Evolutionary conservation across 2,329 filamentous ascomycete species (phyloP).

Genomic region (Fusarium napiforme): DNA sequence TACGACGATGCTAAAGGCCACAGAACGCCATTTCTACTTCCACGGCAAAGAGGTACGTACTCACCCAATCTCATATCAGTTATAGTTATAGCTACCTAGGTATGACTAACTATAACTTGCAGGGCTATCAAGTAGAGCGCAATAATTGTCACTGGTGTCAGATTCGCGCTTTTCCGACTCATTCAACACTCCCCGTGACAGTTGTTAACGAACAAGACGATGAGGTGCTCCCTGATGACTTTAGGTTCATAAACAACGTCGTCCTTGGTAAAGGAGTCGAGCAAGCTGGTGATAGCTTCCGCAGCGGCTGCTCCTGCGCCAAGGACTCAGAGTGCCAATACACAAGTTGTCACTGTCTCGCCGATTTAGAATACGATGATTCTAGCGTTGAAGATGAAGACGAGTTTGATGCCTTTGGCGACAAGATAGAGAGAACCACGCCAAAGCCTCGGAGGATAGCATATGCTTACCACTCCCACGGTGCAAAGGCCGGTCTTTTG

Average conservation of each 20-base stretch:
- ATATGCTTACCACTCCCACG: constrained; percentile 74
- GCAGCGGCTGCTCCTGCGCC: constrained; percentile 75
- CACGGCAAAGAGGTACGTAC: constrained; percentile 54
- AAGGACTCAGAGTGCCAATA: constrained; percentile 74
- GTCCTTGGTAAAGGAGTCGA: constrained; percentile 69
- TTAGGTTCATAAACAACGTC: constrained; percentile 74
- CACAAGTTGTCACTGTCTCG: constrained; percentile 75
- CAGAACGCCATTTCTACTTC: constrained; percentile 61
- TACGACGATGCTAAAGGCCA: constrained; percentile 61
- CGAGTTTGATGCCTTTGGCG: constrained; percentile 40
- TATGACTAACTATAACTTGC: background rate
- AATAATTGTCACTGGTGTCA: constrained; percentile 70
- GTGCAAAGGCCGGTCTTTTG: constrained; percentile 63
- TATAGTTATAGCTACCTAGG: background rate
- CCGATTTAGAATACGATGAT: constrained; percentile 65
- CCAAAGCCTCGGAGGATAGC: constrained; percentile 45
- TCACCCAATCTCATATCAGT: background rate
- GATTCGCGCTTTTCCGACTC: constrained; percentile 64
- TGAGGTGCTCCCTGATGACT: constrained; percentile 67
- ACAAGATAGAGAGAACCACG: constrained; percentile 32
- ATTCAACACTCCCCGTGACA: constrained; percentile 63
- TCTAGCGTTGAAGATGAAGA: constrained; percentile 60
- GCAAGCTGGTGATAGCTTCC: constrained; percentile 69
- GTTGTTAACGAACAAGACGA: constrained; percentile 73
- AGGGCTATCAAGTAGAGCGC: constrained; percentile 54